A percentile compares a stretch with the other conserved stretches of the same genome.
Evolutionary conservation across 2,329 filamentous ascomycete species (phyloP).

Genomic region (Rasamsonia emersonii): DNA sequence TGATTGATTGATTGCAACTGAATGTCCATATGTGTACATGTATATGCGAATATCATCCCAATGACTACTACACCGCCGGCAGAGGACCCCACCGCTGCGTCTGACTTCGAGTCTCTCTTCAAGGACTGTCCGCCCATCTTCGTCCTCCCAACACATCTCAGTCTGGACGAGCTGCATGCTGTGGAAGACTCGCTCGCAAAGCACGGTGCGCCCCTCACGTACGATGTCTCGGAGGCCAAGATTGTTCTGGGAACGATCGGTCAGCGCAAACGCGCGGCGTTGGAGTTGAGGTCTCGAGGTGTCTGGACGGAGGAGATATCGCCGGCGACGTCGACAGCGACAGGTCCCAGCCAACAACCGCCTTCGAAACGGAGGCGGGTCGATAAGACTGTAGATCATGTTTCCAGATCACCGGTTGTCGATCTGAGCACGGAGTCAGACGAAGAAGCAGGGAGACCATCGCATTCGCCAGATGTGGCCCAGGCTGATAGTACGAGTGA

Average conservation of each 20-base stretch:
- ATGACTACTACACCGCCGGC: conserved; percentile 14
- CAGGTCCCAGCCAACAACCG: conserved; percentile 6
- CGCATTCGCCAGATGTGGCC: no score
- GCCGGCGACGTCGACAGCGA: background rate
- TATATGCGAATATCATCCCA: no score
- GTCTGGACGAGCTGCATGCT: conserved; percentile 51
- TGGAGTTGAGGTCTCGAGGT: conserved; percentile 65
- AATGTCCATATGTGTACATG: no score
- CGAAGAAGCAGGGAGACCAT: conserved; percentile 15
- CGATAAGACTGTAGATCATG: conserved; percentile 2
- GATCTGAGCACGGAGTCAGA: conserved; percentile 26
- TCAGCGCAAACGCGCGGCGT: conserved; percentile 60
- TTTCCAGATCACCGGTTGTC: conserved; percentile 11
- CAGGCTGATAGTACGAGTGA: background rate
- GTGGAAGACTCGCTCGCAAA: conserved; percentile 56
- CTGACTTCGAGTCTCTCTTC: conserved; percentile 19
- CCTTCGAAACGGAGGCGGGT: conserved; percentile 22
- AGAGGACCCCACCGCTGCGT: conserved; percentile 13
- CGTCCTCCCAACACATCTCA: conserved; percentile 63
- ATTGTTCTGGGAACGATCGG: conserved; percentile 67
- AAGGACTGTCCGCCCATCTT: conserved; percentile 55
- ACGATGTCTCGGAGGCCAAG: conserved; percentile 61
- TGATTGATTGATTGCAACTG: no score
- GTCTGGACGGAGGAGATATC: conserved; percentile 41
- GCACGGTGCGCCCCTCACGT: conserved; percentile 53